Conservation (phyloP, 1,139 yeast genomes). For the Suhomyces panamericanus region DNA sequence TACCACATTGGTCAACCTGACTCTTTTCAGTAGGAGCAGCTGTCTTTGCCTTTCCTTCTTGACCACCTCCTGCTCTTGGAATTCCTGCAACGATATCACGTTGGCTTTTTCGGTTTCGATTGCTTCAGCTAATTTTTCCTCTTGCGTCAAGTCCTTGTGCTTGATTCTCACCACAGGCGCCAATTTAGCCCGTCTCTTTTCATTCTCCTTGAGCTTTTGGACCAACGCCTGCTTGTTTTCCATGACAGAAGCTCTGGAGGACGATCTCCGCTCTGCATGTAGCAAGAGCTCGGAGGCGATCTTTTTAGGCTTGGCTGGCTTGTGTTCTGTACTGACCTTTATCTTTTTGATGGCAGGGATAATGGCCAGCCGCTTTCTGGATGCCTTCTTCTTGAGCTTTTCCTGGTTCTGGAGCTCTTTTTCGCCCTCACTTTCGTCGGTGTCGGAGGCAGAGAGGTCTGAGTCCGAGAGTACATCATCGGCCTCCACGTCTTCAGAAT, state of each 20-base stretch:
- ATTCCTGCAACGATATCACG: constrained; percentile 67
- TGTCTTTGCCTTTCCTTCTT: constrained; percentile 79
- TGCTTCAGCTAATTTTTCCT: constrained; percentile 82
- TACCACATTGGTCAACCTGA: constrained; percentile 56
- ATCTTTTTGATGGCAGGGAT: constrained; percentile 51
- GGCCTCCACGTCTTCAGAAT: constrained; percentile 20
- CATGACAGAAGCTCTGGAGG: constrained; percentile 77
- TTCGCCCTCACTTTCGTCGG: constrained; percentile 69
- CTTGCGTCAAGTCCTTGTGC: constrained; percentile 71
- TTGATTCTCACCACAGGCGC: constrained; percentile 45
- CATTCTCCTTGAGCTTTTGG: constrained; percentile 69
- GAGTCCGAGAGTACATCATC: constrained; percentile 58
- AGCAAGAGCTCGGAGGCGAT: constrained; percentile 51
- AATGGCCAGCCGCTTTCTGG: constrained; percentile 31
- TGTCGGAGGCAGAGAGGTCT: constrained; percentile 47
- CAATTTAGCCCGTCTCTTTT: constrained; percentile 57
- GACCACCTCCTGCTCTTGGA: constrained; percentile 80
- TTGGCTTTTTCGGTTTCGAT: constrained; percentile 80
- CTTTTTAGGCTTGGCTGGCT: constrained; percentile 19
- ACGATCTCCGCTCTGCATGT: constrained; percentile 60
- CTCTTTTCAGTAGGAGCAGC: constrained; percentile 63
- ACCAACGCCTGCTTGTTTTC: constrained; percentile 78
- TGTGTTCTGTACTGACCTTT: constrained; percentile 18
- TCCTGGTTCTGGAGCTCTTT: constrained; percentile 59
- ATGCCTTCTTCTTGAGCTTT: constrained; percentile 36